These are phyloP conservation scores for Myrmaecium sp. DNA, from an alignment of 2,329 filamentous ascomycete genomes.

Conservation along the genomic window DNA sequence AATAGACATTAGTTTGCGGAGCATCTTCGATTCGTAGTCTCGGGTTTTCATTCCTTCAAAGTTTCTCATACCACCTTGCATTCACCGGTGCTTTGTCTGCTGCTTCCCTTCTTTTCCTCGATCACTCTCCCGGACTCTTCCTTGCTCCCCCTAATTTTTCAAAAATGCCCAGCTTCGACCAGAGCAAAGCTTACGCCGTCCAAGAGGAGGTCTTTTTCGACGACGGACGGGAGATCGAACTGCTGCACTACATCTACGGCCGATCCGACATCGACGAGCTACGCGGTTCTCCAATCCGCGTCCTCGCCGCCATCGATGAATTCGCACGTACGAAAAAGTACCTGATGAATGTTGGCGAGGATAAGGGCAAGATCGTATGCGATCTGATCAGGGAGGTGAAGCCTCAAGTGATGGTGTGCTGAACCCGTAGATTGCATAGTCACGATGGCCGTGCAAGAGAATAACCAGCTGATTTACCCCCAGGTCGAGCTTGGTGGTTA, in stretches of 20 bases:
- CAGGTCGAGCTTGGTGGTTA: constrained; percentile 64
- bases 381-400: constrained; percentile 50
- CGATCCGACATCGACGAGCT: constrained; percentile 45
- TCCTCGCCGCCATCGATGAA: constrained; percentile 55
- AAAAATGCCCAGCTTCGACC: constrained; percentile 18
- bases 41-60: too few relatives aligned
- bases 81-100: too few relatives aligned
- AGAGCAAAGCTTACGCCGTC: constrained; percentile 29
- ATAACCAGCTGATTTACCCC: too few relatives aligned
- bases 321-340: constrained; percentile 49
- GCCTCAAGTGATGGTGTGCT: constrained; percentile 48
- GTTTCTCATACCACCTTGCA: too few relatives aligned
- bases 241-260: constrained; percentile 51
- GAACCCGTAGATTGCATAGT: constrained; percentile 2
- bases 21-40: too few relatives aligned
- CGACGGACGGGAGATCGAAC: constrained; percentile 57
- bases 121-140: too few relatives aligned
- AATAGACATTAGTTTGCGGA: too few relatives aligned
- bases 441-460: too few relatives aligned
- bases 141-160: too few relatives aligned
- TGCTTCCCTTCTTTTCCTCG: too few relatives aligned
- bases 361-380: constrained; percentile 56
- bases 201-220: constrained; percentile 35
- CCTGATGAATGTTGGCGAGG: constrained; percentile 64
- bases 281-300: constrained; percentile 43